Evolutionary conservation across 345 rosid genomes (phyloP).

Genomic region (Barbarea vulgaris): DNA sequence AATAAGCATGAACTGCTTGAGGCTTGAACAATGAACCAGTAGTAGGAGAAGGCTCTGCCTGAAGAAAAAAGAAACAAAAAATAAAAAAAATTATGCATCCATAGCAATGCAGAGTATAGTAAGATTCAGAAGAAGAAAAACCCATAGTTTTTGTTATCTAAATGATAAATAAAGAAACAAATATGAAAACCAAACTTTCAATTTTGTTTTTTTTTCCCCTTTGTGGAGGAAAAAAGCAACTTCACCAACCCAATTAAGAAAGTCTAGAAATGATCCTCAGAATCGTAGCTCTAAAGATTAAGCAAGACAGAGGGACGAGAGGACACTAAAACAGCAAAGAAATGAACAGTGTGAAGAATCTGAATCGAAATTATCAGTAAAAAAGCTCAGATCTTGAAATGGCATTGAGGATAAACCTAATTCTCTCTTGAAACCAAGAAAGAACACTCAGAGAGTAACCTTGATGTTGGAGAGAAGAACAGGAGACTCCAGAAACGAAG

Average conservation of each 20-base stretch:
- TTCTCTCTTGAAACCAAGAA: neutral
- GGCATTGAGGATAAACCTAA: neutral
- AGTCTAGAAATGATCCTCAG: conserved; percentile 9
- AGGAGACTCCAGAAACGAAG: conserved; percentile 92
- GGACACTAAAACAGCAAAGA: neutral
- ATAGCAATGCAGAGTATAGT: neutral
- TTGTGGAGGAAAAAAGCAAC: conserved; percentile 5
- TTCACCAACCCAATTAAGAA: conserved; percentile 22
- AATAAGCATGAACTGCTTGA: conserved; percentile 49
- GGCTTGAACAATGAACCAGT: conserved; percentile 83
- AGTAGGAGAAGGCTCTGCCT: conserved; percentile 96
- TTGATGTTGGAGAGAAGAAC: conserved; percentile 85
- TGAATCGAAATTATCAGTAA: neutral
- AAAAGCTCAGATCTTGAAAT: conserved; percentile 21
- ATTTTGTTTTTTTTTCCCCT: neutral
- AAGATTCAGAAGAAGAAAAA: neutral
- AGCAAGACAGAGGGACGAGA: neutral
- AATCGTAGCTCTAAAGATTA: neutral
- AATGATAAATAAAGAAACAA: conserved; percentile 9
- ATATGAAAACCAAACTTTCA: conserved; percentile 11
- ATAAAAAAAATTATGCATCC: neutral
- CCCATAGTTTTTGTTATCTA: neutral
- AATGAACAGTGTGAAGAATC: conserved; percentile 4
- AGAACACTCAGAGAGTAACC: conserved; percentile 45
- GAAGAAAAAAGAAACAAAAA: conserved; percentile 4